phyloP scores from a whole-genome alignment of 2,329 filamentous ascomycete species.

The Alternaria angustiovoidea region DNA sequence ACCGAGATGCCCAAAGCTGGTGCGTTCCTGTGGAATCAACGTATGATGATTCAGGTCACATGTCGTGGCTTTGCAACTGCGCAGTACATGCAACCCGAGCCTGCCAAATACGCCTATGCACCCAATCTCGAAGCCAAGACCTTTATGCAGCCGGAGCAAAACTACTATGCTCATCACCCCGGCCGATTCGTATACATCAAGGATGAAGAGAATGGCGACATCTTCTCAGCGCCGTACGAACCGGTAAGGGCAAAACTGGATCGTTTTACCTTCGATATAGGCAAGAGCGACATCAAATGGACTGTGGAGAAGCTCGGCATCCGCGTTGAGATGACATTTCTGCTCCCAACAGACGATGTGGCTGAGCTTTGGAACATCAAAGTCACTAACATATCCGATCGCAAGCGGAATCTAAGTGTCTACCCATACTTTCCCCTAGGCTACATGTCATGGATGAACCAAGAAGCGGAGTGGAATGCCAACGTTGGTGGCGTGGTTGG shows the following conservation, averaged over 20 bases:
- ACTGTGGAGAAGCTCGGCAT: slow-evolving; percentile 61
- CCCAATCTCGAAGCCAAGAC: slow-evolving; percentile 66
- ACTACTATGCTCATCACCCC: slow-evolving; percentile 67
- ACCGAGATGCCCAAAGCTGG: slow-evolving; percentile 65
- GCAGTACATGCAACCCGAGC: slow-evolving; percentile 69
- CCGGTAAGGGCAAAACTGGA: slow-evolving; percentile 61
- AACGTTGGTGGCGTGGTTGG: slow-evolving; percentile 61
- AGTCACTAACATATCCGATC: slow-evolving; percentile 59
- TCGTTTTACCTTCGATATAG: slow-evolving; percentile 62
- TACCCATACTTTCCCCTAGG: slow-evolving; percentile 67
- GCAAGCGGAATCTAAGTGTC: slow-evolving; percentile 59
- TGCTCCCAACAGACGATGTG: slow-evolving; percentile 63
- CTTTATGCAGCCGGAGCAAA: slow-evolving; percentile 69
- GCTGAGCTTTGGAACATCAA: slow-evolving; percentile 65
- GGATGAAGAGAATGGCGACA: slow-evolving; percentile 60
- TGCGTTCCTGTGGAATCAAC: slow-evolving; percentile 67
- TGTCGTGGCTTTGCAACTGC: slow-evolving; percentile 67
- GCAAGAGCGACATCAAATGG: slow-evolving; percentile 65
- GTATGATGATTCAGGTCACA: slow-evolving; percentile 68
- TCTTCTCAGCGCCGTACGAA: slow-evolving; percentile 66
- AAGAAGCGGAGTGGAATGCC: slow-evolving; percentile 61
- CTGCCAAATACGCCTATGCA: slow-evolving; percentile 66
- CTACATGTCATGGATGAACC: slow-evolving; percentile 71
- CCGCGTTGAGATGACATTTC: slow-evolving; percentile 61
- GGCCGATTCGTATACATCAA: slow-evolving; percentile 68